Evolutionary conservation across 2,329 filamentous ascomycete species (phyloP).

Genomic region (Acrocalymma vagum): DNA sequence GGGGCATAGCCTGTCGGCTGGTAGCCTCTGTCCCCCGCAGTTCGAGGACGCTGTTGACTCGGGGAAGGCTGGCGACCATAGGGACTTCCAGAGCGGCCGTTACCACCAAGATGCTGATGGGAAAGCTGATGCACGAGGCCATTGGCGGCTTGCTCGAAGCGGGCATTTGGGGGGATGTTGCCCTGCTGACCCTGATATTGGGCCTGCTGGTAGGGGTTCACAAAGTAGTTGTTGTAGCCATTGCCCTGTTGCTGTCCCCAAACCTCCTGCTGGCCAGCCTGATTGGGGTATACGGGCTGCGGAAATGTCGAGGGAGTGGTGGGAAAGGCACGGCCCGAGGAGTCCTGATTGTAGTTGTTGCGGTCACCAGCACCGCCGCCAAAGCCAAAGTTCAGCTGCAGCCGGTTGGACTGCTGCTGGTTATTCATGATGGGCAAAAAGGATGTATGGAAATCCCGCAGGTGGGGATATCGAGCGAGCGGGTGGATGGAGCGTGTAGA

Average conservation of each 20-base stretch:
- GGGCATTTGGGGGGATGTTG: conserved; percentile 58
- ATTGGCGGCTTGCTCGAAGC: conserved; percentile 83
- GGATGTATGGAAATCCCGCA: conserved; percentile 5
- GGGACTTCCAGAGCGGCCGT: conserved; percentile 71
- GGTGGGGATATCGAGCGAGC: conserved; percentile 11
- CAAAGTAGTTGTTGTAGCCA: conserved; percentile 59
- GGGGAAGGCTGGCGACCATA: conserved; percentile 76
- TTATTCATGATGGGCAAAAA: conserved; percentile 42
- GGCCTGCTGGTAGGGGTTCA: conserved; percentile 56
- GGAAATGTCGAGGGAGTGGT: conserved; percentile 95
- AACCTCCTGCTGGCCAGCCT: conserved; percentile 68
- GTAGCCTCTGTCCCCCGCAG: conserved; percentile 72
- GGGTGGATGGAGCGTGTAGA: conserved; percentile 2
- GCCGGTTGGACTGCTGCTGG: conserved; percentile 53
- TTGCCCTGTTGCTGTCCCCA: conserved; percentile 57
- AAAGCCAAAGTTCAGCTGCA: conserved; percentile 63
- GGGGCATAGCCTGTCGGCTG: conserved; percentile 75
- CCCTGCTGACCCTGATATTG: conserved; percentile 61
- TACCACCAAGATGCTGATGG: conserved; percentile 86
- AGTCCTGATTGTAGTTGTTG: conserved; percentile 52
- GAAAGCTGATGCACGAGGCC: conserved; percentile 96
- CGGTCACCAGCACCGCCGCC: conserved; percentile 43
- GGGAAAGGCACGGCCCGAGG: conserved; percentile 59
- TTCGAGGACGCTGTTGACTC: conserved; percentile 77
- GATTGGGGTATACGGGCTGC: conserved; percentile 79